A percentile compares a stretch with the other conserved stretches of the same genome.
Conservation (phyloP, 441 rosid genomes). For the Pelargonium fulgidum region DNA sequence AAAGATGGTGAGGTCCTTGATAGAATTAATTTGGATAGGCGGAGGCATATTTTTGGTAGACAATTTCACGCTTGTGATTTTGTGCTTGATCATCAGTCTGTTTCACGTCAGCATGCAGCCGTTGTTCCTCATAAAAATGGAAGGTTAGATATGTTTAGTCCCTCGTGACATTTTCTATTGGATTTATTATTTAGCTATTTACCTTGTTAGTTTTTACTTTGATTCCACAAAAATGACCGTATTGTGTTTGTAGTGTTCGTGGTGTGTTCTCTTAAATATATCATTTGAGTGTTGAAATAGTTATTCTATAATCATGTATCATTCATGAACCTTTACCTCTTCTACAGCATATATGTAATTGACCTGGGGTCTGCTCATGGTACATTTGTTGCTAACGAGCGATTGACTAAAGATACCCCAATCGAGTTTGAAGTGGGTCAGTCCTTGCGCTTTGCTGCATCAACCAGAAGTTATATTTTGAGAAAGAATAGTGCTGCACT, state of each 20-base stretch:
- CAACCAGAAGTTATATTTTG: constrained; percentile 70
- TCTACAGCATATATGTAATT: constrained; percentile 70
- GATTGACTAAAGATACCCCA: constrained; percentile 66
- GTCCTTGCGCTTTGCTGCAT: constrained; percentile 87
- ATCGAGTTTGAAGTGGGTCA: constrained; percentile 95
- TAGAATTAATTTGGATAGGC: constrained; percentile 57
- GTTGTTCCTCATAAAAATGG: constrained; percentile 91
- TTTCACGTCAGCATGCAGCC: constrained; percentile 96
- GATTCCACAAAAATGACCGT: background rate
- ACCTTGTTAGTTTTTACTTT: background rate
- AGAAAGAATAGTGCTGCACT: constrained; percentile 84
- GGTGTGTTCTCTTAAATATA: background rate
- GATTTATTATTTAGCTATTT: background rate
- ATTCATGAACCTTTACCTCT: constrained; percentile 14
- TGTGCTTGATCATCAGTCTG: constrained; percentile 94
- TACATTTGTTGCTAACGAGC: constrained; percentile 88
- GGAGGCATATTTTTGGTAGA: constrained; percentile 83
- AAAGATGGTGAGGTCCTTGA: constrained; percentile 88
- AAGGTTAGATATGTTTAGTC: constrained; percentile 39
- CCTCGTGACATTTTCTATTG: constrained; percentile 1
- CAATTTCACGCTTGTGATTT: constrained; percentile 78
- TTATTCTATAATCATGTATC: constrained; percentile 14
- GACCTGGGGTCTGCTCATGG: constrained; percentile 98
- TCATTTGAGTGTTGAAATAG: background rate
- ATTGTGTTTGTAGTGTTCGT: background rate